phyloP scores from a whole-genome alignment of 352 stramenopile species.

The Blastocystis sp. region DNA sequence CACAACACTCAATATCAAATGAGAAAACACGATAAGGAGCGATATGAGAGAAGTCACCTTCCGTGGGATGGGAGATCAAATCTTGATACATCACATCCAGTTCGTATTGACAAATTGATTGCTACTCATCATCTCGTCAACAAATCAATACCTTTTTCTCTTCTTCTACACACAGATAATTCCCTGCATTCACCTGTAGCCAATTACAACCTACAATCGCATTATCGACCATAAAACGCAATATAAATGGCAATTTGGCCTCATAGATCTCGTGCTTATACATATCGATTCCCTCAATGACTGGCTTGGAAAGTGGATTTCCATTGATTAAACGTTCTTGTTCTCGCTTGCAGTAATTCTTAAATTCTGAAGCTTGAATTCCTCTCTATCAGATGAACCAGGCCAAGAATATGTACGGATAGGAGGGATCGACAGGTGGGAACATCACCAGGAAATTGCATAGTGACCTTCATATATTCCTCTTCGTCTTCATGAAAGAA shows the following conservation, averaged over 20 bases:
- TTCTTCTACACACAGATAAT: constrained; percentile 77
- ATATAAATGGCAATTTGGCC: constrained; percentile 94
- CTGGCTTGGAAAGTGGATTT: not conserved
- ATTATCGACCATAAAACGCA: constrained; percentile 98
- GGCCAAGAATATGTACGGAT: constrained; percentile 79
- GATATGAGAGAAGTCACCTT: constrained; percentile 89
- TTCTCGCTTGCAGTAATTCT: constrained; percentile 25
- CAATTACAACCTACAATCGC: constrained; percentile 91
- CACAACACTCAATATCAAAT: constrained; percentile 99
- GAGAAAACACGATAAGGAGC: constrained; percentile 91
- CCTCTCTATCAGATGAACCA: constrained; percentile 79
- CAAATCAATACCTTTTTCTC: constrained; percentile 69
- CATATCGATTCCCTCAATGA: not conserved
- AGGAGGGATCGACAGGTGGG: constrained; percentile 67
- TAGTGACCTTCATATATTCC: constrained; percentile 65
- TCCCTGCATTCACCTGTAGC: constrained; percentile 83
- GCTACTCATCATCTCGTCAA: not conserved
- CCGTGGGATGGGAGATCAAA: constrained; percentile 81
- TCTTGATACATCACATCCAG: constrained; percentile 94
- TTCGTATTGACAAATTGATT: constrained; percentile 80
- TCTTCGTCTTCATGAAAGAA: constrained; percentile 65
- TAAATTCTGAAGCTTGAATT: constrained; percentile 68
- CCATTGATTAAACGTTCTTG: not conserved
- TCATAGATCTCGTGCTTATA: constrained; percentile 82
- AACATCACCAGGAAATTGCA: constrained; percentile 38